These are phyloP conservation scores for Aquilaria malaccensis DNA, from an alignment of 345 rosid genomes.

Conservation along the genomic window DNA sequence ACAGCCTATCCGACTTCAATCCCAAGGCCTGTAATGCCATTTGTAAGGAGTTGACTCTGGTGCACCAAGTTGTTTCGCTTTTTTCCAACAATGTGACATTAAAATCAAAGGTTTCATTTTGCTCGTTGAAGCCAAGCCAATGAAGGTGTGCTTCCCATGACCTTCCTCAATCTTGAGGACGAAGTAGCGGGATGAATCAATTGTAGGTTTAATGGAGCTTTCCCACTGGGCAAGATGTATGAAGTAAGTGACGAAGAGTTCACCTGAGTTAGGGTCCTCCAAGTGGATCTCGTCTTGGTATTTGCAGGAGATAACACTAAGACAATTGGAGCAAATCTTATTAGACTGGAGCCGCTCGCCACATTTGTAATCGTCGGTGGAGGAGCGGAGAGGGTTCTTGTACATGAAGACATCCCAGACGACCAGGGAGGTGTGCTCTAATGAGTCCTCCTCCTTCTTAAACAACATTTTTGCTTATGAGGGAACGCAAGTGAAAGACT, in stretches of 20 bases:
- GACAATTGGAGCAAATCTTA: constrained; percentile 99
- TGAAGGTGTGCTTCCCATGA: constrained; percentile 84
- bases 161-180: constrained; percentile 97
- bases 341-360: constrained; percentile 98
- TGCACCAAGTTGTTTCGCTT: too few relatives aligned
- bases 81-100: constrained; percentile 86
- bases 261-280: constrained; percentile 88
- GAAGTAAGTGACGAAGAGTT: constrained; percentile 92
- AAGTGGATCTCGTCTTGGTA: constrained; percentile 96
- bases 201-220: constrained; percentile 80
- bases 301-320: constrained; percentile 89
- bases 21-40: too few relatives aligned
- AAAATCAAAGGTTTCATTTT: constrained; percentile 99
- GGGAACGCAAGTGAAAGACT: not conserved
- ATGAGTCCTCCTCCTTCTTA: constrained; percentile 69
- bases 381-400: constrained; percentile 92
- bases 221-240: constrained; percentile 80
- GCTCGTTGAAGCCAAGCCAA: constrained; percentile 79
- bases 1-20: too few relatives aligned
- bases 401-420: constrained; percentile 87
- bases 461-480: constrained; percentile 47
- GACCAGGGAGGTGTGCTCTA: constrained; percentile 90
- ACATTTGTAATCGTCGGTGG: constrained; percentile 96
- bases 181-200: constrained; percentile 92
- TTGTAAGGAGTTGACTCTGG: too few relatives aligned